Evolutionary conservation across 1,139 yeast species (phyloP).

Genomic region (Lodderomyces elongisporus): DNA sequence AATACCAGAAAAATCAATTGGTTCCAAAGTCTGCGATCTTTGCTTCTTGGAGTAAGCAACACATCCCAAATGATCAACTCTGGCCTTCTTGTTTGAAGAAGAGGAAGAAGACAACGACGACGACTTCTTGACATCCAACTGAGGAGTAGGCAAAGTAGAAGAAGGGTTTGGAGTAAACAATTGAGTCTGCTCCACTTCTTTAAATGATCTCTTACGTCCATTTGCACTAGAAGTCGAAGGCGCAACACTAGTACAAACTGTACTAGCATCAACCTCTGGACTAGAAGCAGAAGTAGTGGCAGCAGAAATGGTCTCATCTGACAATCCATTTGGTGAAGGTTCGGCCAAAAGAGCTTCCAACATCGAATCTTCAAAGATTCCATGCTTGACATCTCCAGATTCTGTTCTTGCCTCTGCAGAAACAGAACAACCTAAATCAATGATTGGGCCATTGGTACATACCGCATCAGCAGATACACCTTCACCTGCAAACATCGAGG

Average conservation of each 20-base stretch:
- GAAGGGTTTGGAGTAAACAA: conserved; percentile 33
- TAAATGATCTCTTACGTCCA: conserved; percentile 21
- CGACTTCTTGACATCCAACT: conserved; percentile 16
- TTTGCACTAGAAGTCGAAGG: conserved; percentile 4
- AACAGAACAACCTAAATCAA: conserved; percentile 4
- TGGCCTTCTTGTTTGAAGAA: conserved; percentile 16
- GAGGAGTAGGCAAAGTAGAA: conserved; percentile 32
- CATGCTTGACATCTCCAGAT: conserved; percentile 4
- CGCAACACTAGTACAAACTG: conserved; percentile 9
- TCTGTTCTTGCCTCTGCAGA: too few relatives aligned
- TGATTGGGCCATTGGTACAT: conserved; percentile 9
- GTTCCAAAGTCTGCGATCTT: conserved; percentile 57
- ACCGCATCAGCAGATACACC: too few relatives aligned
- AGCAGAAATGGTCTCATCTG: conserved; percentile 14
- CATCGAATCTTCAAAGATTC: conserved; percentile 10
- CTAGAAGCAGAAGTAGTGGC: conserved; percentile 9
- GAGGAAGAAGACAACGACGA: conserved; percentile 1
- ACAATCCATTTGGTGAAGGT: conserved; percentile 10
- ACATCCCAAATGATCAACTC: conserved; percentile 57
- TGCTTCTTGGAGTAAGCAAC: conserved; percentile 62
- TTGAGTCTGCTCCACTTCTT: conserved; percentile 26
- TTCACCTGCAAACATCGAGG: conserved; percentile 42
- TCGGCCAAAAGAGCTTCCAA: conserved; percentile 15
- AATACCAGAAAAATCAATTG: conserved; percentile 49
- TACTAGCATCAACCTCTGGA: conserved; percentile 8